Evolutionary conservation across 2,329 filamentous ascomycete genomes (phyloP), one percentile per base, ranked within the genome.

Genomic region (Rutstroemia sp.): DNA sequence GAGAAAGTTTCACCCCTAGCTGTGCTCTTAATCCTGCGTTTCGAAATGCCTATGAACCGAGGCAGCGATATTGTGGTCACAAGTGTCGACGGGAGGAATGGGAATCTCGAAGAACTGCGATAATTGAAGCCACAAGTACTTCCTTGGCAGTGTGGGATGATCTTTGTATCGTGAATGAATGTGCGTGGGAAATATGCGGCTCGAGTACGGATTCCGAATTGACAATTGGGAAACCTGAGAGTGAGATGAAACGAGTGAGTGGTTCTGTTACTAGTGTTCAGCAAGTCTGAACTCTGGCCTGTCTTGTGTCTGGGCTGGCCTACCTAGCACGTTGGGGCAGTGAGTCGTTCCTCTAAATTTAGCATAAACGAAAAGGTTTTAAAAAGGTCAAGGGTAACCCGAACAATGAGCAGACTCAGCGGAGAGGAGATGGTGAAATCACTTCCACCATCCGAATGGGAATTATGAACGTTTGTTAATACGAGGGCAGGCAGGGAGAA

Each of bases 1-100:
- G 54, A 53, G 56, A 62, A 58, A 58, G 59, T 61, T 64, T 65
- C 62, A 58, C 53, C 51, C 61, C 63, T 62, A 55, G 46, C 46
- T 42, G 14, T 44, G 50, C 25, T 55, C 23, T 30, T 44, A 37
- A 50, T 55, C 41, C 45, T 49, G 23, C 42, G 27, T 37, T 23
- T 44, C 25, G 25, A 50, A 50, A 42, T 42, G 53, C 53, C 53
- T 50, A 21, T 44, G 19, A 39, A 51, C 46, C 54, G 49, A 52
- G 49, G 54, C 54, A 52, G 47, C 34, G 54, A 45, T 23, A 46
- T 47, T 39, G 45, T 38, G 19, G 30, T 27, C 25, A 27, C 25
- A 45, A 14, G n/a, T 45, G 42, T 45, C 12, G 42, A 48, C 47
- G 12, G 6, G 21, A 50, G 12, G n/a, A 18, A 37, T 27, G 44